A percentile compares a stretch with the other conserved stretches of the same genome.
Evolutionary conservation across 192 early-diverging fungal species (phyloP).

Genomic region (Coemansia javaensis): DNA sequence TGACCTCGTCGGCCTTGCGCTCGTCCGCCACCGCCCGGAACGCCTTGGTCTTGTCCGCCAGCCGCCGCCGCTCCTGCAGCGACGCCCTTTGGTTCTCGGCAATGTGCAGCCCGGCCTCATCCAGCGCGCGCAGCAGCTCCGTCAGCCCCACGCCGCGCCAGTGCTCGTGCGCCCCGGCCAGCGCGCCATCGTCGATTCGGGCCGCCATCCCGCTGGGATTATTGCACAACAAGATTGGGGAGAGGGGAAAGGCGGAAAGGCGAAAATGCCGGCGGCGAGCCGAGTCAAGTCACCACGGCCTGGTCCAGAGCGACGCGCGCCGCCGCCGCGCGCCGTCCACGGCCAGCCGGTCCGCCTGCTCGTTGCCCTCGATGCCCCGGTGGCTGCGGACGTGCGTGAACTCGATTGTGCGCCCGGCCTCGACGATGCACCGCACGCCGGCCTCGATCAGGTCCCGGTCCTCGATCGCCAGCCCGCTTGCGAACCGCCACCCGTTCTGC

Average conservation of each 20-base stretch:
- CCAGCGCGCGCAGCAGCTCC: slow-evolving; percentile 65
- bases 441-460: slow-evolving; percentile 12
- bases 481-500: slow-evolving; percentile 8
- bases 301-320: too few species aligned
- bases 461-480: not conserved
- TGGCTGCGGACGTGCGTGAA: slow-evolving; percentile 9
- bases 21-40: slow-evolving; percentile 77
- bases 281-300: too few species aligned
- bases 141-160: slow-evolving; percentile 60
- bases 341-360: slow-evolving; percentile 6
- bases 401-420: not conserved
- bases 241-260: too few species aligned
- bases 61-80: slow-evolving; percentile 67
- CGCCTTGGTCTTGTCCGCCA: slow-evolving; percentile 87
- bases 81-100: slow-evolving; percentile 82
- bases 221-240: too few species aligned
- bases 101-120: slow-evolving; percentile 69
- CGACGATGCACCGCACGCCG: not conserved
- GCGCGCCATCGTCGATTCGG: not conserved
- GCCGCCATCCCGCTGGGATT: too few species aligned
- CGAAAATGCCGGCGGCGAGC: too few species aligned
- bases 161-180: slow-evolving; percentile 41
- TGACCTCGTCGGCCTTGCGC: slow-evolving; percentile 73
- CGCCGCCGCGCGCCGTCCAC: slow-evolving; percentile 1
- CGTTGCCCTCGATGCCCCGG: slow-evolving; percentile 7